Percentiles rank a stretch among this genome's conserved stretches.
phyloP scores from a whole-genome alignment of 352 stramenopile species.

The Aphanomyces cochlioides region DNA sequence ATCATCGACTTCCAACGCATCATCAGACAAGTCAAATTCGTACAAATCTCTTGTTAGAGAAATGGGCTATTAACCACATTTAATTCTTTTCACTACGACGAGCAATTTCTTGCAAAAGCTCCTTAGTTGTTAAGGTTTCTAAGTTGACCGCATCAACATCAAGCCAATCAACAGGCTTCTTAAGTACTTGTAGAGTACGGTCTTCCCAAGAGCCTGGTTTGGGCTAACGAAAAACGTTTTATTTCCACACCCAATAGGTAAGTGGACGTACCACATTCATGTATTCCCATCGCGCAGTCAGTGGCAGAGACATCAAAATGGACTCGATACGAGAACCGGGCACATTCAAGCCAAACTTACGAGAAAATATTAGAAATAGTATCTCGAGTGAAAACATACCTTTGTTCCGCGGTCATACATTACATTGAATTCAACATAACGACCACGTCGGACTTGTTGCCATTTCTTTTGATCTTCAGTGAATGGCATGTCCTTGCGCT shows the following conservation, averaged over 20 bases:
- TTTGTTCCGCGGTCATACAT: constrained; percentile 98
- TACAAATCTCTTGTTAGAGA: constrained; percentile 76
- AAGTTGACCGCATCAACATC: constrained; percentile 73
- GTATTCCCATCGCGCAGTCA: constrained; percentile 97
- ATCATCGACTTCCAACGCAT: background rate
- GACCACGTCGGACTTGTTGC: constrained; percentile 95
- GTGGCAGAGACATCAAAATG: constrained; percentile 98
- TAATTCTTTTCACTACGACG: constrained; percentile 52
- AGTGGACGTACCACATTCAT: constrained; percentile 50
- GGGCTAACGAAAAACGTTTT: constrained; percentile 47
- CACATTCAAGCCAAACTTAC: constrained; percentile 94
- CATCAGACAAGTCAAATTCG: constrained; percentile 24
- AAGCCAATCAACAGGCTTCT: constrained; percentile 93
- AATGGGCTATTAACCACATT: constrained; percentile 54
- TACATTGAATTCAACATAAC: constrained; percentile 99
- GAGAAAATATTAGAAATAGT: background rate
- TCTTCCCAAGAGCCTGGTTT: constrained; percentile 88
- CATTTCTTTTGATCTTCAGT: constrained; percentile 96
- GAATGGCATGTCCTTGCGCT: constrained; percentile 94
- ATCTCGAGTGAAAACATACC: background rate
- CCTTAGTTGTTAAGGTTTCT: constrained; percentile 61
- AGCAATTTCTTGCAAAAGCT: constrained; percentile 72
- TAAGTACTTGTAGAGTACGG: constrained; percentile 91
- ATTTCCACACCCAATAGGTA: constrained; percentile 9
- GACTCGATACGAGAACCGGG: constrained; percentile 95